These are phyloP conservation scores for Sporobolomyces pararoseus DNA, from an alignment of 768 basidiomycete species.

Conservation along the genomic window DNA sequence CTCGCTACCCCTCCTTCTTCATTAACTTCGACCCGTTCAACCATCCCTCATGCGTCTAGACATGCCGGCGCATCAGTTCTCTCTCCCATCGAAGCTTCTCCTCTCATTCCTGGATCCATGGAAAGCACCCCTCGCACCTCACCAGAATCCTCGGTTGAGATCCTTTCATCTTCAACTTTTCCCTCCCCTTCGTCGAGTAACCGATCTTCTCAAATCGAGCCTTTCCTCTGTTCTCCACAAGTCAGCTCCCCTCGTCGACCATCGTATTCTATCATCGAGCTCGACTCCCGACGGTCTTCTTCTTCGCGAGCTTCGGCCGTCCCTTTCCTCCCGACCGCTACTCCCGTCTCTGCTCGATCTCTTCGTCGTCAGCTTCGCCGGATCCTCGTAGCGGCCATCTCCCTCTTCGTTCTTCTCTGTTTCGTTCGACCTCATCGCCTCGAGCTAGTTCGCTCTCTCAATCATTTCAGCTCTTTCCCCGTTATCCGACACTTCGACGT, in stretches of 20 bases:
- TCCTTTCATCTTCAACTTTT: background rate
- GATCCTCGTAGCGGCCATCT: background rate
- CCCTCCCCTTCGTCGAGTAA: background rate
- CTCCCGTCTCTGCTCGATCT: background rate
- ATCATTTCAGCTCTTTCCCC: background rate
- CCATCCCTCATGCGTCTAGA: background rate
- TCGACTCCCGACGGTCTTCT: background rate
- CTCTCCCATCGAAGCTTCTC: conserved; percentile 13
- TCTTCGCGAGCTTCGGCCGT: background rate
- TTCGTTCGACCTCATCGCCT: background rate
- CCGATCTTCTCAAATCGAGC: background rate
- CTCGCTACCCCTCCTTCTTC: background rate
- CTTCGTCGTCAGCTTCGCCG: background rate
- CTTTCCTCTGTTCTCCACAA: background rate
- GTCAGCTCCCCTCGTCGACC: background rate
- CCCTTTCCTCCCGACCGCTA: background rate
- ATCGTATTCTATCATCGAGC: background rate
- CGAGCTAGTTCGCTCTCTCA: background rate
- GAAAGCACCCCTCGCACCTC: background rate
- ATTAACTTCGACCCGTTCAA: background rate
- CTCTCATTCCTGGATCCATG: background rate
- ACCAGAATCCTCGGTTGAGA: background rate
- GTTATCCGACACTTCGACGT: background rate
- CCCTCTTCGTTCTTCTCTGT: background rate
- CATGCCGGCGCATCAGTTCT: background rate